Percentiles rank a stretch among this genome's conserved stretches.
phyloP scores from a whole-genome alignment of 2,329 filamentous ascomycete species.

The Xylariaceae sp. region DNA sequence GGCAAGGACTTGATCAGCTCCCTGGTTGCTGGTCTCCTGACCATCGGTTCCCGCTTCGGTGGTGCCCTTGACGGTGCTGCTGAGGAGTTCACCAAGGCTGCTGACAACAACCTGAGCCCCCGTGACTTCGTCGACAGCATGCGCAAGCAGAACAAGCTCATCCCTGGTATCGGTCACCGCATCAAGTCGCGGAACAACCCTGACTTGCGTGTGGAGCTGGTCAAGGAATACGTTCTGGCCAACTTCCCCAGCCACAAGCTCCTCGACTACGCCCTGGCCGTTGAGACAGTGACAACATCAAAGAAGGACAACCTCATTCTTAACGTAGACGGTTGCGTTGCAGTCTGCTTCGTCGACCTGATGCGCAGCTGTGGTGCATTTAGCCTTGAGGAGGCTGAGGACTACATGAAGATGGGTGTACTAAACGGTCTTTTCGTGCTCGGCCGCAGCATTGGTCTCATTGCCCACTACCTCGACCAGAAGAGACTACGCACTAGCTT shows the following conservation, averaged over 20 bases:
- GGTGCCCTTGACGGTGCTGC: constrained; percentile 90
- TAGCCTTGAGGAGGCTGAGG: constrained; percentile 91
- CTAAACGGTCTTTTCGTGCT: constrained; percentile 99
- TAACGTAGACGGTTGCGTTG: constrained; percentile 97
- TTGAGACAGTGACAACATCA: constrained; percentile 95
- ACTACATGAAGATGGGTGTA: constrained; percentile 98
- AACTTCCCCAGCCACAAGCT: constrained; percentile 98
- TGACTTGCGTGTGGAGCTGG: constrained; percentile 97
- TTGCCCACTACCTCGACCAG: constrained; percentile 99
- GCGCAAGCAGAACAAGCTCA: constrained; percentile 99
- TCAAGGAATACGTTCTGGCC: constrained; percentile 97
- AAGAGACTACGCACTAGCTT: constrained; percentile 97
- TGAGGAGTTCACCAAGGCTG: constrained; percentile 97
- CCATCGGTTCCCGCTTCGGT: constrained; percentile 96
- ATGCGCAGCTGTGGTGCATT: constrained; percentile 98
- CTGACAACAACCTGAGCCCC: constrained; percentile 95
- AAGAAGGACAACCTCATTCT: constrained; percentile 99
- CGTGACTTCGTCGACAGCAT: constrained; percentile 98
- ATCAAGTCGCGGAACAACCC: constrained; percentile 99
- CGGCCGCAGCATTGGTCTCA: constrained; percentile 93
- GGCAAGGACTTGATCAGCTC: constrained; percentile 98
- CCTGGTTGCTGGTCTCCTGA: constrained; percentile 92
- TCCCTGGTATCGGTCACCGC: constrained; percentile 97
- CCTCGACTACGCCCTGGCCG: constrained; percentile 95
- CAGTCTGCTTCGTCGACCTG: constrained; percentile 97